Evolutionary conservation across 2,329 filamentous ascomycete species (phyloP).

Genomic region (Furcasterigmium sp.): DNA sequence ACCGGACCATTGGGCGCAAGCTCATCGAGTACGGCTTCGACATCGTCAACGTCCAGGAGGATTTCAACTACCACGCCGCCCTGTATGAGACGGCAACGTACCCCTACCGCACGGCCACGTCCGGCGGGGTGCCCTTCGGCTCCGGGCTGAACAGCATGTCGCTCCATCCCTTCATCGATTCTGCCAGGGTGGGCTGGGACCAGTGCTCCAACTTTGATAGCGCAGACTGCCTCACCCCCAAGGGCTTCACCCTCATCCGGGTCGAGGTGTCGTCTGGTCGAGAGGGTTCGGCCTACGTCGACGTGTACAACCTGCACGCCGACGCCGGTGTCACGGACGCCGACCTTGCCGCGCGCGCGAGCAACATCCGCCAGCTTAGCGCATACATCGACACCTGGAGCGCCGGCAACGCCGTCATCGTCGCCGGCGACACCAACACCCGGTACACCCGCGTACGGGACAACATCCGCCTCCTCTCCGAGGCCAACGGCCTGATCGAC

Average conservation of each 20-base stretch:
- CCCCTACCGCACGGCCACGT: conserved; percentile 56
- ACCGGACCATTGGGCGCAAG: conserved; percentile 47
- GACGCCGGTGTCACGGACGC: conserved; percentile 53
- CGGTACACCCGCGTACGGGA: conserved; percentile 55
- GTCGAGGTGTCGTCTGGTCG: conserved; percentile 32
- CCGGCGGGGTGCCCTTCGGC: conserved; percentile 59
- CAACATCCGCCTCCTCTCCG: conserved; percentile 44
- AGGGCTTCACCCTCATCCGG: conserved; percentile 66
- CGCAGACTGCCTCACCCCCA: conserved; percentile 60
- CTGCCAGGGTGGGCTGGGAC: conserved; percentile 53
- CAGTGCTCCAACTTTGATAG: conserved; percentile 50
- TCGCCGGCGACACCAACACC: conserved; percentile 62
- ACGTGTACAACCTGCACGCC: conserved; percentile 62
- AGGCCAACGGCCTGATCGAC: conserved; percentile 49
- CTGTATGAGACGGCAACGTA: conserved; percentile 58
- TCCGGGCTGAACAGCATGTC: conserved; percentile 60
- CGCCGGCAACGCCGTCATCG: conserved; percentile 54
- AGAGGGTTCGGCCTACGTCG: conserved; percentile 50
- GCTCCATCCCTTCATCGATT: conserved; percentile 48
- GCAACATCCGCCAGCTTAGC: conserved; percentile 55
- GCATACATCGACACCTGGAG: conserved; percentile 52
- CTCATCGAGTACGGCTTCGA: conserved; percentile 54
- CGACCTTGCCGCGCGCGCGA: conserved; percentile 50
- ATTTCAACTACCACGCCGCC: conserved; percentile 63
- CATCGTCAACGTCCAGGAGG: conserved; percentile 62